phyloP scores from a whole-genome alignment of 495 filamentous ascomycete genomes.

The Podospora sp. region DNA sequence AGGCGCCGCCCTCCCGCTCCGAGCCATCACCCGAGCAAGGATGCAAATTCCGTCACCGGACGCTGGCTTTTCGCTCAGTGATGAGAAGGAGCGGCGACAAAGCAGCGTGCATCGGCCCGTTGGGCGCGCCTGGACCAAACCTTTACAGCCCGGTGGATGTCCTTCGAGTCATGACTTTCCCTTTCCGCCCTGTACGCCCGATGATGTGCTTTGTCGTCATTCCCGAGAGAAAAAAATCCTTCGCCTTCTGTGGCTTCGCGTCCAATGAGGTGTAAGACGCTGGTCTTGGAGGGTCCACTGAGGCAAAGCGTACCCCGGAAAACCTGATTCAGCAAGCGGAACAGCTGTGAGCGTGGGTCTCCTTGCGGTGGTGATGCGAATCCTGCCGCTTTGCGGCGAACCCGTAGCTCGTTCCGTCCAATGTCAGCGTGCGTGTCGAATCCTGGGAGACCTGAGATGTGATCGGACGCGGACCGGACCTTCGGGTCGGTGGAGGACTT shows the following conservation, averaged over 20 bases:
- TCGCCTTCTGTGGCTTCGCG: background rate
- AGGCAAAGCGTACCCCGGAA: background rate
- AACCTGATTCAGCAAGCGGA: background rate
- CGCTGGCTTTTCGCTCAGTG: background rate
- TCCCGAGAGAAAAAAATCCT: background rate
- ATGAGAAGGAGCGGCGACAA: background rate
- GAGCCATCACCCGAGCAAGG: background rate
- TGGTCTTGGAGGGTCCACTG: background rate
- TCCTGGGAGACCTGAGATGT: too few species aligned
- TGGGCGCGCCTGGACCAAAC: background rate
- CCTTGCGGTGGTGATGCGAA: background rate
- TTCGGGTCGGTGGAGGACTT: background rate
- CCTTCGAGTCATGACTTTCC: background rate
- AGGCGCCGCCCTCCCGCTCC: too few species aligned
- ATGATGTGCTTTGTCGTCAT: constrained; percentile 14
- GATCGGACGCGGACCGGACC: background rate
- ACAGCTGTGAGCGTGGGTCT: background rate
- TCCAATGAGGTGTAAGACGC: background rate
- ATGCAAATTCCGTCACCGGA: background rate
- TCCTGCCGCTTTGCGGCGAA: background rate
- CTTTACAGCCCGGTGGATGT: background rate
- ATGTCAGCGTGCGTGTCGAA: too few species aligned
- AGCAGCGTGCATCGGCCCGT: background rate
- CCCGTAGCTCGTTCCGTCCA: background rate
- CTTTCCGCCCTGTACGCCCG: background rate